Conservation (phyloP, 2,329 filamentous ascomycete genomes). For the Microcera coccophila region DNA sequence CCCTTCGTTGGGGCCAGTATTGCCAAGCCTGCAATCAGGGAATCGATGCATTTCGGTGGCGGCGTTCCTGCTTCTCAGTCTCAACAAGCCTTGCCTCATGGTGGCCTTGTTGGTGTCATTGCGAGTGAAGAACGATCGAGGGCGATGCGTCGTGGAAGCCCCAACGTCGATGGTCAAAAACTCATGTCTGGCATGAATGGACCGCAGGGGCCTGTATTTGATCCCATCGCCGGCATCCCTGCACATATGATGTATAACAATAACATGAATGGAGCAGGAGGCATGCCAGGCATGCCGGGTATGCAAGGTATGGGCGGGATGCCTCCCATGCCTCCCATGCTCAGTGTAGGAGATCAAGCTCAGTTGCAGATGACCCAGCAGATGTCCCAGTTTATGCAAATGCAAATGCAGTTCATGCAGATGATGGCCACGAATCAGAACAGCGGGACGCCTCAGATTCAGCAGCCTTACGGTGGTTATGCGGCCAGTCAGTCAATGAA, state of each 20-base stretch:
- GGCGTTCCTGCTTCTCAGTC: slow-evolving; percentile 42
- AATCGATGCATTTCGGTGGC: slow-evolving; percentile 68
- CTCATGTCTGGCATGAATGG: slow-evolving; percentile 34
- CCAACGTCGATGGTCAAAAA: slow-evolving; percentile 57
- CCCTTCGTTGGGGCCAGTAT: slow-evolving; percentile 79
- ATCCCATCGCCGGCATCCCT: slow-evolving; percentile 48
- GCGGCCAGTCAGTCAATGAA: slow-evolving; percentile 40
- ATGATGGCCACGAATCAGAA: slow-evolving; percentile 57
- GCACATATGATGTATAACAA: slow-evolving; percentile 38
- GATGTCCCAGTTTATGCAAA: slow-evolving; percentile 85
- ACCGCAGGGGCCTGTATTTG: slow-evolving; percentile 41
- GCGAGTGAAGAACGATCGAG: slow-evolving; percentile 76
- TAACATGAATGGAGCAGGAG: slow-evolving; percentile 22
- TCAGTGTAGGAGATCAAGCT: slow-evolving; percentile 64
- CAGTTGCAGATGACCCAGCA: slow-evolving; percentile 79
- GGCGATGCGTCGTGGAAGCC: slow-evolving; percentile 74
- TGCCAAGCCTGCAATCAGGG: slow-evolving; percentile 66
- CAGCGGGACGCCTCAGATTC: slow-evolving; percentile 26
- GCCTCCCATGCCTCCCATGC: slow-evolving; percentile 40
- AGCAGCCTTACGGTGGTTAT: slow-evolving; percentile 29
- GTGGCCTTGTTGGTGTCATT: slow-evolving; percentile 83
- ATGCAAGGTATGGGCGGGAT: slow-evolving; percentile 22
- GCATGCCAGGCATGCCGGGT: slow-evolving; percentile 28
- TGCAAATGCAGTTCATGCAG: slow-evolving; percentile 94
- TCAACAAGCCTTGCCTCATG: slow-evolving; percentile 51